Evolutionary conservation across 352 stramenopile species (phyloP).

Genomic region (Pythium dissimile): DNA sequence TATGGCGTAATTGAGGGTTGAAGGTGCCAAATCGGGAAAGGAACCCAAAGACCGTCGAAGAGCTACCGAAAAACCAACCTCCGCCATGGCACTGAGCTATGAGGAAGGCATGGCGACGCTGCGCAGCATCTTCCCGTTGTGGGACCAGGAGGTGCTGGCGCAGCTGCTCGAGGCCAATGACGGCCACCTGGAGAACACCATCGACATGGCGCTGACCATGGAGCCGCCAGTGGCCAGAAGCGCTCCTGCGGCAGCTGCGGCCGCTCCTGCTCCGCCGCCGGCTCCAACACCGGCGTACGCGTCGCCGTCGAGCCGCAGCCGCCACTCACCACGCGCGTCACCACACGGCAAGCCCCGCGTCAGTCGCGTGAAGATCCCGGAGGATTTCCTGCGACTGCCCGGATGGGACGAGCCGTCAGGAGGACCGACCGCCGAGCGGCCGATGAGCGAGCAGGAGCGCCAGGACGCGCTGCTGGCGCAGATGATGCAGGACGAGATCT

Average conservation of each 20-base stretch:
- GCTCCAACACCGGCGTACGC: not conserved
- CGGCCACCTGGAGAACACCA: slow-evolving; percentile 65
- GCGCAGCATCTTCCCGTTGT: slow-evolving; percentile 71
- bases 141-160: slow-evolving; percentile 53
- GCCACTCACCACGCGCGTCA: slow-evolving; percentile 6
- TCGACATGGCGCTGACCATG: slow-evolving; percentile 74
- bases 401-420: slow-evolving; percentile 13
- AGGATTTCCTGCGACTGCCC: slow-evolving; percentile 74
- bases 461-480: slow-evolving; percentile 65
- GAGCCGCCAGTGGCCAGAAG: slow-evolving; percentile 25
- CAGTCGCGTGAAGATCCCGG: slow-evolving; percentile 39
- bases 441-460: slow-evolving; percentile 63
- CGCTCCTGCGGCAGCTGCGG: not conserved
- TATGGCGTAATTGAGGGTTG: slow-evolving; percentile 7
- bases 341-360: slow-evolving; percentile 5
- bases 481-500: slow-evolving; percentile 85
- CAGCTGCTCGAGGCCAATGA: slow-evolving; percentile 67
- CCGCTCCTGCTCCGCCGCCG: not conserved
- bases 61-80: not conserved
- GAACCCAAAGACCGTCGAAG: not conserved
- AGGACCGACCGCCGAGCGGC: not conserved
- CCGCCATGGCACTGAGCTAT: slow-evolving; percentile 53
- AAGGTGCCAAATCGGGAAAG: slow-evolving; percentile 6
- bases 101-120: slow-evolving; percentile 59
- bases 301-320: not conserved